phyloP scores from a whole-genome alignment of 495 filamentous ascomycete species.

The Coniosporium apollinis region DNA sequence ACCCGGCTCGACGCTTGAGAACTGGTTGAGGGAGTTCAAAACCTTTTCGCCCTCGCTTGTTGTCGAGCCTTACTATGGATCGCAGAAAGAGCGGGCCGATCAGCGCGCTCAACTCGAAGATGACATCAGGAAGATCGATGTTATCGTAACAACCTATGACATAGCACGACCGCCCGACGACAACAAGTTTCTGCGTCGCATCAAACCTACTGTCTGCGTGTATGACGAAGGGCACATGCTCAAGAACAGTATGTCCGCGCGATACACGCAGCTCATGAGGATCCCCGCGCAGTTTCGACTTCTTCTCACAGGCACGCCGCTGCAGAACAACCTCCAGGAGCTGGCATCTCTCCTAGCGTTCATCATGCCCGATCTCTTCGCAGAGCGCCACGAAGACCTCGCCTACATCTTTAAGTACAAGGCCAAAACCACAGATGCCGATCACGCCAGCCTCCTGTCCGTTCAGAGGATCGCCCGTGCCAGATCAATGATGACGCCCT shows the following conservation, averaged over 20 bases:
- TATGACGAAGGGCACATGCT: constrained; percentile 89
- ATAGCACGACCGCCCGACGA: constrained; percentile 48
- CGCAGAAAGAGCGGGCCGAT: constrained; percentile 39
- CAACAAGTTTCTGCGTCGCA: constrained; percentile 49
- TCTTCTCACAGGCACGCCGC: constrained; percentile 78
- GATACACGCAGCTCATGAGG: constrained; percentile 64
- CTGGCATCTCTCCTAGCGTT: constrained; percentile 77
- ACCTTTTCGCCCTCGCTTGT: constrained; percentile 63
- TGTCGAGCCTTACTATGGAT: constrained; percentile 70
- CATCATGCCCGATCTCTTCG: constrained; percentile 73
- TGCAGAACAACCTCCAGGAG: constrained; percentile 93
- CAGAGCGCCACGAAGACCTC: constrained; percentile 53
- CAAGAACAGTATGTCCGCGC: constrained; percentile 66
- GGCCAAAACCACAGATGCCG: constrained; percentile 56
- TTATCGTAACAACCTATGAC: constrained; percentile 83
- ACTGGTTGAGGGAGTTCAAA: constrained; percentile 83
- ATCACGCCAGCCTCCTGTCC: constrained; percentile 59
- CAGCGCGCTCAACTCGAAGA: constrained; percentile 51
- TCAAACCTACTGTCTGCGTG: constrained; percentile 48
- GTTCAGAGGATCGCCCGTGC: constrained; percentile 71
- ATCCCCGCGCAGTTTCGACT: constrained; percentile 65
- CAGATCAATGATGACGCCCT: constrained; percentile 84
- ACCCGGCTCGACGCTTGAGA: constrained; percentile 81
- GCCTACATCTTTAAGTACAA: constrained; percentile 78
- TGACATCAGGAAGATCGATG: constrained; percentile 50